Percentiles rank a stretch among this genome's conserved stretches.
These are phyloP conservation scores for Elsinoe necatrix DNA, from an alignment of 2,329 filamentous ascomycete genomes.

Conservation along the genomic window DNA sequence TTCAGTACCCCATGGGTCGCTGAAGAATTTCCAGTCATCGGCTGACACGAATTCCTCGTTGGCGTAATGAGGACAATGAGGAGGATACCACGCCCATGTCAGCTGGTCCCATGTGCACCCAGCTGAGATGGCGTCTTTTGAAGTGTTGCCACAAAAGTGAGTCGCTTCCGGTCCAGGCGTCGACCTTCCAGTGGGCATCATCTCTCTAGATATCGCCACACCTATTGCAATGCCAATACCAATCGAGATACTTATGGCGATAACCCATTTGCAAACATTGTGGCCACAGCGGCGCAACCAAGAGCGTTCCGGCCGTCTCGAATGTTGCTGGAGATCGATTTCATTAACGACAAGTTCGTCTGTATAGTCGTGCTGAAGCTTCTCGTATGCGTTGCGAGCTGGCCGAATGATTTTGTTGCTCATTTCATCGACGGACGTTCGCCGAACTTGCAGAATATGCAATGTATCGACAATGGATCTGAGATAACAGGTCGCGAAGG, in stretches of 20 bases:
- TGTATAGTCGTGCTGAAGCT: background rate
- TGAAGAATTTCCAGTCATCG: constrained; percentile 5
- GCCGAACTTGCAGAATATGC: no score
- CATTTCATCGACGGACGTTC: background rate
- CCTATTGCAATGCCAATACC: background rate
- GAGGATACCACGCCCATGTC: constrained; percentile 4
- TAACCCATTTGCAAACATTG: background rate
- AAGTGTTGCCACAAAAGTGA: background rate
- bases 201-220: background rate
- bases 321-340: background rate
- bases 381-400: background rate
- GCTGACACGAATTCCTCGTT: background rate
- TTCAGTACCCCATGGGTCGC: background rate
- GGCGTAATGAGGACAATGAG: constrained; percentile 2
- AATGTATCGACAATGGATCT: no score
- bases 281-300: background rate
- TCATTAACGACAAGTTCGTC: background rate
- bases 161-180: background rate
- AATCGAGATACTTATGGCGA: background rate
- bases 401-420: background rate
- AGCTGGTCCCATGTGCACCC: constrained; percentile 4
- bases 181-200: background rate
- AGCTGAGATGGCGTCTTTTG: background rate
- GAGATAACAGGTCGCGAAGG: no score
- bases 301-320: background rate